Base-by-base conservation (phyloP, 2,329 filamentous ascomycete species). In the Stachybotrys chlorohalonatus region DNA sequence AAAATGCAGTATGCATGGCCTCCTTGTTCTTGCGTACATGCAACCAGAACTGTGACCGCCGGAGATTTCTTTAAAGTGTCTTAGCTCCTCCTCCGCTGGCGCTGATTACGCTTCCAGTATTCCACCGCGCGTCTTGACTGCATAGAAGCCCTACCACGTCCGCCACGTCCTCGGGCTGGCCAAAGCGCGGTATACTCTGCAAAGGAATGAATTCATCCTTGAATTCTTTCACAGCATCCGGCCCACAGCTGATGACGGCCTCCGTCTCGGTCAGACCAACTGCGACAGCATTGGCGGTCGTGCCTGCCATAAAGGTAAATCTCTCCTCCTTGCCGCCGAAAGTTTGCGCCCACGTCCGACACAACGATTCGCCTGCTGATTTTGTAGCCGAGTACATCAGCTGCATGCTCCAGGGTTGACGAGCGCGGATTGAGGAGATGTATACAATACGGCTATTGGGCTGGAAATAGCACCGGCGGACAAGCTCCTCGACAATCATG, bases 21-120 rank as follows among this genome's bases (percentile, higher is more conserved):
- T 24, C 24, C 24, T 24, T 24, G 24, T 24, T 24, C 24, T 24
- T 24, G 24, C 24, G 24, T 24, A 24, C 24, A 24, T 24, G 24
- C 24, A 24, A 24, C 24, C 24, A 24, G 24, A 24, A 24, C 24
- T 24, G 24, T 24, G 24, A 24, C 24, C 24, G 2, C 24, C 24
- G 4, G 24, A 24, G 24, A 70, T 42, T 42, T 13, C n/a, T 47
- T 24, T 47, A 47, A 3, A 16, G n/a, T 16, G 17, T 68, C 52
- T 70, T 71, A 30, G 68, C 64, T 6, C 66, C 65, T 1, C 69
- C 69, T 47, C 68, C 68, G 50, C 64, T 71, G 0, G 68, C 69
- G 57, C 67, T 67, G 15, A 71, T 32, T 5, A 70, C 68, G 46
- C 59, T 64, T 0, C 70, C 68, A 0, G 69, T 72, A 13, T 70